Base-by-base conservation (phyloP, 2,329 filamentous ascomycete species). In the Ophiostoma piceae region DNA sequence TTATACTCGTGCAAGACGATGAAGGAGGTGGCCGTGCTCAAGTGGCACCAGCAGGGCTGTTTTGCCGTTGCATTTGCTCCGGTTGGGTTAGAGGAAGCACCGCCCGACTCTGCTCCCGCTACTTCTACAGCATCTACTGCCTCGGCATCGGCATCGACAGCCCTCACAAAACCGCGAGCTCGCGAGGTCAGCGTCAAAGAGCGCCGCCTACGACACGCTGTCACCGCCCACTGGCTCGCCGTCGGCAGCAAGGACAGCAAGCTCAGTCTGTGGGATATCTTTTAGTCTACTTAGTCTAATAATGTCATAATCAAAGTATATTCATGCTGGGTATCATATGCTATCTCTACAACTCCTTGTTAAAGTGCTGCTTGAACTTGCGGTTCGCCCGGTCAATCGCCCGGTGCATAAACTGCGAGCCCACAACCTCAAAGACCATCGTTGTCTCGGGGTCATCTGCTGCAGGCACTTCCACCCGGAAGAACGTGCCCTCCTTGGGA, bases 211-310 rank as follows among this genome's bases (percentile, higher is more conserved):
- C 81, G 81, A 47, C 88, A 87, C 74, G 89, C 90, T 12, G 88
- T 86, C 75, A 82, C 82, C 67, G 90, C 90, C 32, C 94, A 98
- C 78, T 98, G 94, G 94, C 78, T 98, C 68, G 95, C 90, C 22
- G 92, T 88, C 0, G 95, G 95, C 1, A 91, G 92, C 69, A 99
- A 98, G 78, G 95, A 98, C 80, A 95, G 94, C 22, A 97, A 96
- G 78, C 87, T 98, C 73, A 96, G 92, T 77, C 81, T 99, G 74
- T 99, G 95, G 95, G 92, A 97, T 80, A 88, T 98, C 71, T 99
- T 95, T 78, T 94, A 35, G 35, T 35, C 35, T 35, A 35, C 5
- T 35, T 8, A 35, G 35, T 35, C 35, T 8, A 6, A 2, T 35
- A 35, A 35, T 2, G 35, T 35, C 1, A 29, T 29, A 1, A 35